Evolutionary conservation across 1,284 basidiomycete genomes (phyloP).

Genomic region (Malassezia cuniculi): DNA sequence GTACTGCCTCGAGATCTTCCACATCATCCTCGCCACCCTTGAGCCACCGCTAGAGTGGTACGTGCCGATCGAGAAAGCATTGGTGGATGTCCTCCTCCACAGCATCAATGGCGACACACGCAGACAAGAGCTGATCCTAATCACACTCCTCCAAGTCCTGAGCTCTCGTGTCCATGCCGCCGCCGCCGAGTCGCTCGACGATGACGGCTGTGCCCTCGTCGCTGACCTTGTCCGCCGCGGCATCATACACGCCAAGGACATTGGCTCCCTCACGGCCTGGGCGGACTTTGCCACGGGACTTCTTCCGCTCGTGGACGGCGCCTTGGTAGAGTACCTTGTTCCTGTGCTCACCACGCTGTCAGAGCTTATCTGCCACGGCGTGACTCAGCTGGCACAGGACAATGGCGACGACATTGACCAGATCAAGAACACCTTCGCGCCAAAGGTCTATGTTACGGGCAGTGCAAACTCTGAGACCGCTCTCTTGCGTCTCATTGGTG

Average conservation of each 20-base stretch:
- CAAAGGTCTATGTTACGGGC: no score
- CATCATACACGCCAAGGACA: neutral
- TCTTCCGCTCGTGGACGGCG: neutral
- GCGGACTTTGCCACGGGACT: conserved; percentile 2
- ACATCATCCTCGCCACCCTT: conserved; percentile 64
- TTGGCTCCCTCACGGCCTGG: conserved; percentile 5
- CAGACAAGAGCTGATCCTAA: no score
- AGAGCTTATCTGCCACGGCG: conserved; percentile 1
- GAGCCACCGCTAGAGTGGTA: conserved; percentile 57
- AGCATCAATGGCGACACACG: no score
- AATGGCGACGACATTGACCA: no score
- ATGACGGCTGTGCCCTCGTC: neutral
- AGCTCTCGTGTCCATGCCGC: conserved; percentile 54
- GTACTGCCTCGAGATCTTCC: conserved; percentile 64
- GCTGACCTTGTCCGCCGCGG: conserved; percentile 3
- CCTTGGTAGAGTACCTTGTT: neutral
- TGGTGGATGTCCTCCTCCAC: conserved; percentile 65
- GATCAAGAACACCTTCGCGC: no score
- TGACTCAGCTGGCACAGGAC: no score
- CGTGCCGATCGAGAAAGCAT: conserved; percentile 51
- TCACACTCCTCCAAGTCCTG: conserved; percentile 78
- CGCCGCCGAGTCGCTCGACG: conserved; percentile 6
- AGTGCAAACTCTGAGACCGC: no score
- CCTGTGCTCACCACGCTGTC: conserved; percentile 5
- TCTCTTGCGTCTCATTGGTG: no score